These are phyloP conservation scores for Colletotrichum sojae DNA, from an alignment of 2,329 filamentous ascomycete species.

Conservation along the genomic window DNA sequence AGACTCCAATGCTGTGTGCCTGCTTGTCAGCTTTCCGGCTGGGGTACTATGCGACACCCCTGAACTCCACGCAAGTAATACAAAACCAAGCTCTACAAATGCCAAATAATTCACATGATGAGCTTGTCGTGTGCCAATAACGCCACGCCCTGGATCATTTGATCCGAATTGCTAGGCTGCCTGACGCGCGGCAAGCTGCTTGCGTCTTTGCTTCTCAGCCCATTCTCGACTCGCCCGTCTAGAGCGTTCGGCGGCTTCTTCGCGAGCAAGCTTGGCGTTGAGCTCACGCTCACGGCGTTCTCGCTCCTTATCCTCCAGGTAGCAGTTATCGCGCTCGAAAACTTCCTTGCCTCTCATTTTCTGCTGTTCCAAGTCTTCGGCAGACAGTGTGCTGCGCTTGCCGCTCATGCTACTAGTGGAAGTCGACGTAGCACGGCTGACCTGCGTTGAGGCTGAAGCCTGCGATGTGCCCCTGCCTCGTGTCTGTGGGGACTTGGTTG, in stretches of 20 bases:
- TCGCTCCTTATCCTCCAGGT: slow-evolving; percentile 62
- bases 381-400: slow-evolving; percentile 64
- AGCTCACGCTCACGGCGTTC: slow-evolving; percentile 69
- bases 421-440: slow-evolving; percentile 59
- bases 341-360: slow-evolving; percentile 68
- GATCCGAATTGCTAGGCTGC: neutral
- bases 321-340: slow-evolving; percentile 65
- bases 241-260: slow-evolving; percentile 73
- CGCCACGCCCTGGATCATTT: too few relatives aligned
- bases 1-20: neutral
- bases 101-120: slow-evolving; percentile 10
- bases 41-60: neutral
- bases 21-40: neutral
- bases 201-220: slow-evolving; percentile 70
- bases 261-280: slow-evolving; percentile 67
- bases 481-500: slow-evolving; percentile 27
- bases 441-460: neutral
- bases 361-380: slow-evolving; percentile 66
- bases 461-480: slow-evolving; percentile 35
- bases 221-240: slow-evolving; percentile 72
- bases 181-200: slow-evolving; percentile 45
- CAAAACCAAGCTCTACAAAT: slow-evolving; percentile 4
- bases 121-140: slow-evolving; percentile 4
- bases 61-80: slow-evolving; percentile 15
- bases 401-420: slow-evolving; percentile 61